A percentile compares a stretch with the other conserved stretches of the same genome.
Conservation (phyloP, 2,329 filamentous ascomycete species). For the Botryotinia convoluta region DNA sequence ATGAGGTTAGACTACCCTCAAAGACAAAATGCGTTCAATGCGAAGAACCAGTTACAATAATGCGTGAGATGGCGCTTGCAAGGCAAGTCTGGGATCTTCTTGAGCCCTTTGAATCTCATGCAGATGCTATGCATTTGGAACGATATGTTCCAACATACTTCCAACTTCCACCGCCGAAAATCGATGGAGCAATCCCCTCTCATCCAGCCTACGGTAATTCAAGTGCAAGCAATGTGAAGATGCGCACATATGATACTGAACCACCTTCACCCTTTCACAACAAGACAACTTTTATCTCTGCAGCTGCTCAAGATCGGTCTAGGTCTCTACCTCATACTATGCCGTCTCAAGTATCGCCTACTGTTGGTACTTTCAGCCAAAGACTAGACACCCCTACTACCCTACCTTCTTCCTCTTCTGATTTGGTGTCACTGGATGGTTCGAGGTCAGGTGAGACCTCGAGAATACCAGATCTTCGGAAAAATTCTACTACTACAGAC, state of each 20-base stretch:
- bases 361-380: slow-evolving; percentile 13
- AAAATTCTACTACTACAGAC: slow-evolving; percentile 8
- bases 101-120: slow-evolving; percentile 40
- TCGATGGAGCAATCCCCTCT: slow-evolving; percentile 27
- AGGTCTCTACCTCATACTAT: slow-evolving; percentile 25
- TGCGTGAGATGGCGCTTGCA: slow-evolving; percentile 41
- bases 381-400: slow-evolving; percentile 24
- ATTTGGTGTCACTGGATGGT: slow-evolving; percentile 25
- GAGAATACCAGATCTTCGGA: slow-evolving; percentile 11
- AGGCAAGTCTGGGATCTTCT: slow-evolving; percentile 42
- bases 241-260: slow-evolving; percentile 19
- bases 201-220: slow-evolving; percentile 24
- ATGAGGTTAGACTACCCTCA: slow-evolving; percentile 32
- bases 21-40: slow-evolving; percentile 40
- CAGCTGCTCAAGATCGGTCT: slow-evolving; percentile 21
- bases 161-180: slow-evolving; percentile 38
- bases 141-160: slow-evolving; percentile 41
- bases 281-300: slow-evolving; percentile 22
- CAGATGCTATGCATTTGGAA: slow-evolving; percentile 42
- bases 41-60: slow-evolving; percentile 38
- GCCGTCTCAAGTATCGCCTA: slow-evolving; percentile 29
- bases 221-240: slow-evolving; percentile 19
- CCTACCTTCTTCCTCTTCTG: slow-evolving; percentile 26
- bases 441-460: slow-evolving; percentile 20
- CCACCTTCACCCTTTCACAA: slow-evolving; percentile 22